phyloP scores from a whole-genome alignment of 495 filamentous ascomycete genomes.

The Baudoinia panamericana region DNA sequence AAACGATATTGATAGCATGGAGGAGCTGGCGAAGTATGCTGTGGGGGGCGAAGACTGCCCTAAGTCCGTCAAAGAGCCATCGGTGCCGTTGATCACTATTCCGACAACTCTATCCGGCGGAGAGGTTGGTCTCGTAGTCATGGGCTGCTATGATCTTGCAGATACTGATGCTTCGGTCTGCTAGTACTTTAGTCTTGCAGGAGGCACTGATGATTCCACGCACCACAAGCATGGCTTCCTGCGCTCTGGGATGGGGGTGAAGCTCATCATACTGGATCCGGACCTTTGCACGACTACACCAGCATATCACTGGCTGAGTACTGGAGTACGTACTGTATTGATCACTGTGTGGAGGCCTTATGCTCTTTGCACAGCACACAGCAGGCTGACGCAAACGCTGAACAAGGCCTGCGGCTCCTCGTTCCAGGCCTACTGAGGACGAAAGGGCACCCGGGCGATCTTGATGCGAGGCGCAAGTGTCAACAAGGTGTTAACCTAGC shows the following conservation, averaged over 20 bases:
- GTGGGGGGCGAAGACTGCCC: conserved; percentile 5
- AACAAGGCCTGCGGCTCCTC: conserved; percentile 36
- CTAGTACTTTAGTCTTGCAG: conserved; percentile 45
- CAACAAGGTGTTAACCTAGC: conserved; percentile 43
- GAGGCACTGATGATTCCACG: conserved; percentile 42
- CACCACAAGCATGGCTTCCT: conserved; percentile 43
- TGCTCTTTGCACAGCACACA: conserved; percentile 34
- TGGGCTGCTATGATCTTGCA: not conserved
- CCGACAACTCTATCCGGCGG: conserved; percentile 51
- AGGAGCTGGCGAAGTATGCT: conserved; percentile 8
- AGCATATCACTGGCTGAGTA: conserved; percentile 45
- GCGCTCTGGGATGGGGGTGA: conserved; percentile 34
- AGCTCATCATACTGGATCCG: conserved; percentile 48
- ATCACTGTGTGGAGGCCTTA: conserved; percentile 51
- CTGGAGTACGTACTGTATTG: conserved; percentile 48
- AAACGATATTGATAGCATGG: conserved; percentile 7
- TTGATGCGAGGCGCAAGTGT: conserved; percentile 38
- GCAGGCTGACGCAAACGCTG: conserved; percentile 32
- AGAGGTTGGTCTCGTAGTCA: conserved; percentile 27
- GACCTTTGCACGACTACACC: conserved; percentile 43
- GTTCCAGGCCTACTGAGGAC: conserved; percentile 41
- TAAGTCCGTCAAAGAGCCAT: conserved; percentile 26
- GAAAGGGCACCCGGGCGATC: conserved; percentile 33
- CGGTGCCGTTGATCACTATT: conserved; percentile 45
- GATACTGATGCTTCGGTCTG: not conserved